Percentiles rank a stretch among this genome's conserved stretches.
Evolutionary conservation across 179 eudicot genomes (phyloP).

Genomic region (Beta corolliflora): DNA sequence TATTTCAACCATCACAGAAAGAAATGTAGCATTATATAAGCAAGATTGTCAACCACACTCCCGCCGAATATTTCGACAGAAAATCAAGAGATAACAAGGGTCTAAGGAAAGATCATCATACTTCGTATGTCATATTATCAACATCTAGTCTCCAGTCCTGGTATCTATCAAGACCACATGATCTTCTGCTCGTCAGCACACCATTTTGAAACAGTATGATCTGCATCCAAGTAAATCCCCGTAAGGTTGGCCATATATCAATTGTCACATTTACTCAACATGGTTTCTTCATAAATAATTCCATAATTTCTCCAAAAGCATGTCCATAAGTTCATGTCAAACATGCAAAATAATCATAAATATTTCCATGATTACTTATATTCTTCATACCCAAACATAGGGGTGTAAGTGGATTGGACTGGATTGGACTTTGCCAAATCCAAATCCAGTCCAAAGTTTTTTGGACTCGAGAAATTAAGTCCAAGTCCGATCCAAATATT

Average conservation of each 20-base stretch:
- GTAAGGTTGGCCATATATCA: background rate
- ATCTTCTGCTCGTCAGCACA: conserved; percentile 67
- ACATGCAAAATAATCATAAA: too few relatives aligned
- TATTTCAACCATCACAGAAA: conserved; percentile 32
- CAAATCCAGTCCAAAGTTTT: too few relatives aligned
- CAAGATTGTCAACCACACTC: background rate
- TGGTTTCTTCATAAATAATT: too few relatives aligned
- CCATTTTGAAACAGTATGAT: conserved; percentile 77
- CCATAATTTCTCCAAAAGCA: too few relatives aligned
- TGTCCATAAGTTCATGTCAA: too few relatives aligned
- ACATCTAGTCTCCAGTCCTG: conserved; percentile 86
- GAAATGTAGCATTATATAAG: background rate
- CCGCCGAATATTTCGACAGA: background rate
- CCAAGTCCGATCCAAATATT: too few relatives aligned
- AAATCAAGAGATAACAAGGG: background rate
- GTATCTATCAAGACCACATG: conserved; percentile 65
- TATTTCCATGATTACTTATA: too few relatives aligned
- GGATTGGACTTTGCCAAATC: too few relatives aligned
- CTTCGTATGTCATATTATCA: conserved; percentile 94
- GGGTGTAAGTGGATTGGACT: too few relatives aligned
- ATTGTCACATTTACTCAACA: background rate
- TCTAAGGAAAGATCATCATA: conserved; percentile 19
- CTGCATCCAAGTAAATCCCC: conserved; percentile 40
- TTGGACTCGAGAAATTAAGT: too few relatives aligned
- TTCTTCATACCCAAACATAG: too few relatives aligned